Conservation (phyloP, 1,284 basidiomycete genomes). For the Leccinum subrobustum region DNA sequence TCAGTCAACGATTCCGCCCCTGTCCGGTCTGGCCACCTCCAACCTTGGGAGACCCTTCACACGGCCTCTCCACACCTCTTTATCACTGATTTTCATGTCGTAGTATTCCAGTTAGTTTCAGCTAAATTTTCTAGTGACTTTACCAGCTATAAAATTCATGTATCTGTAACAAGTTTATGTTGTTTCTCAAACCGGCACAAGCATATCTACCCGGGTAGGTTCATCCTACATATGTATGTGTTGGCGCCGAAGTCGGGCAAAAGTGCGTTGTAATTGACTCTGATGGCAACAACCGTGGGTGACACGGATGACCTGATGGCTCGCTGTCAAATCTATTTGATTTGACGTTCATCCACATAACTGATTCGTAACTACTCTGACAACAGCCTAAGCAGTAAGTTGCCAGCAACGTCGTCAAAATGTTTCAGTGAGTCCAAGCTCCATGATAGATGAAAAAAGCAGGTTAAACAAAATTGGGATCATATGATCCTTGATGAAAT, state of each 20-base stretch:
- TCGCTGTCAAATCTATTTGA: background rate
- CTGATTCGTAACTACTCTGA: background rate
- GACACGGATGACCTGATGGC: background rate
- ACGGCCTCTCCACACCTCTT: too few relatives aligned
- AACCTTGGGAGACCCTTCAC: too few relatives aligned
- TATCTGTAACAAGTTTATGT: too few relatives aligned
- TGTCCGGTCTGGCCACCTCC: too few relatives aligned
- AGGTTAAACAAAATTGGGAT: background rate
- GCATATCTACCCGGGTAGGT: background rate
- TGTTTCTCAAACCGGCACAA: background rate
- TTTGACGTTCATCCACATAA: background rate
- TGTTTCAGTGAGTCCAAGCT: background rate
- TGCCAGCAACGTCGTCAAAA: background rate
- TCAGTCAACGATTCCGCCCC: too few relatives aligned
- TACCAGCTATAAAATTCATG: too few relatives aligned
- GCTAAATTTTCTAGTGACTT: too few relatives aligned
- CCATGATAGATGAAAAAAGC: background rate
- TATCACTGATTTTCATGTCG: too few relatives aligned
- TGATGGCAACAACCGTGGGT: background rate
- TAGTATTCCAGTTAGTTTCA: too few relatives aligned
- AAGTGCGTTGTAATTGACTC: background rate
- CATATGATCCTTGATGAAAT: background rate
- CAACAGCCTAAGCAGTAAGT: background rate
- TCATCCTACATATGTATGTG: too few relatives aligned
- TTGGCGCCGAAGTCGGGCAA: too few relatives aligned